phyloP scores from a whole-genome alignment of 2,329 filamentous ascomycete genomes.

The Bipolaris zeicola region DNA sequence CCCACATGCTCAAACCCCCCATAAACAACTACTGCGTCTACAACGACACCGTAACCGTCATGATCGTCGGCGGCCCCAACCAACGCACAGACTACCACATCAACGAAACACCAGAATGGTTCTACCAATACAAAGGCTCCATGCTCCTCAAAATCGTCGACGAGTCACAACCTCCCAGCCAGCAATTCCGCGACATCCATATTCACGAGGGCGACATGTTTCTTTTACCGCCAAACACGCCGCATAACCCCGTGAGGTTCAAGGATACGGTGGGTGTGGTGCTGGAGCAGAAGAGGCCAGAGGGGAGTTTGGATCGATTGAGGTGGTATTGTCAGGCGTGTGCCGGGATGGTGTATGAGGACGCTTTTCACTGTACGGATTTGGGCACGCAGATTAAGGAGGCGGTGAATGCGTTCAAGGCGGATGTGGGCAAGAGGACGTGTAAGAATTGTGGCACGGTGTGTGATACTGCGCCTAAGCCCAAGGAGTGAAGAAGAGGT shows the following conservation, averaged over 20 bases:
- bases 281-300: conserved; percentile 80
- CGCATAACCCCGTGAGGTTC: conserved; percentile 94
- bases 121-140: conserved; percentile 92
- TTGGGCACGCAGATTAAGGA: conserved; percentile 93
- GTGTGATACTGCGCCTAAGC: conserved; percentile 70
- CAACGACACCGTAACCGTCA: conserved; percentile 80
- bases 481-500: conserved; percentile 14
- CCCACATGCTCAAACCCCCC: conserved; percentile 88
- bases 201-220: conserved; percentile 96
- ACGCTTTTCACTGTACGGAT: conserved; percentile 84
- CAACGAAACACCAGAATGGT: conserved; percentile 95
- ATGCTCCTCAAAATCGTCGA: conserved; percentile 96
- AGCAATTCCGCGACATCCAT: conserved; percentile 77
- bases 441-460: conserved; percentile 78
- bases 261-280: conserved; percentile 93
- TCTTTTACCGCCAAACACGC: conserved; percentile 89
- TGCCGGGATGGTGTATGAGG: conserved; percentile 78
- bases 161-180: conserved; percentile 29
- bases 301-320: conserved; percentile 74
- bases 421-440: conserved; percentile 69
- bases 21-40: conserved; percentile 99
- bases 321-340: conserved; percentile 88
- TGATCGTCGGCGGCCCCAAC: conserved; percentile 96
- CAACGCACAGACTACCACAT: conserved; percentile 98
- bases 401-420: conserved; percentile 82